These are phyloP conservation scores for Peribolospora baueri DNA, from an alignment of 768 basidiomycete genomes.

Conservation along the genomic window DNA sequence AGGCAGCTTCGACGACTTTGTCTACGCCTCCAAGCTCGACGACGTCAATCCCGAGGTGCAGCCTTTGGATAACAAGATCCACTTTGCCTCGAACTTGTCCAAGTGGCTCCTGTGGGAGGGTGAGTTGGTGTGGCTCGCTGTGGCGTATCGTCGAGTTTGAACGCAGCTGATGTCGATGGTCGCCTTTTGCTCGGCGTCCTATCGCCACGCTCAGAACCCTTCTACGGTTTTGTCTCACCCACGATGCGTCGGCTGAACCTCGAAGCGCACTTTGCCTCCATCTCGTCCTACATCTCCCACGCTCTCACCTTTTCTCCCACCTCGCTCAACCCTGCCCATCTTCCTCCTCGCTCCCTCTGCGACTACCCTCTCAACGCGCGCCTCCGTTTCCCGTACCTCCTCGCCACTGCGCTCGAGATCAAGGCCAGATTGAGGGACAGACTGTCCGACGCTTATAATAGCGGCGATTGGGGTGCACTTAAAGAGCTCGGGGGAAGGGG, in stretches of 20 bases:
- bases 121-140: not conserved
- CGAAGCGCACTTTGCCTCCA: conserved; percentile 9
- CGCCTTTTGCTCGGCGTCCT: not conserved
- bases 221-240: conserved; percentile 11
- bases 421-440: conserved; percentile 11
- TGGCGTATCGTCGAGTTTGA: not conserved
- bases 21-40: conserved; percentile 12
- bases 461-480: conserved; percentile 6
- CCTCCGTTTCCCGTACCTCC: conserved; percentile 7
- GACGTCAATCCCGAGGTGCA: conserved; percentile 12
- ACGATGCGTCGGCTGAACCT: conserved; percentile 12
- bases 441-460: conserved; percentile 6
- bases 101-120: conserved; percentile 14
- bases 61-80: conserved; percentile 6
- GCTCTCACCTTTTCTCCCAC: conserved; percentile 7
- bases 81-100: conserved; percentile 10
- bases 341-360: conserved; percentile 7
- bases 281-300: conserved; percentile 9
- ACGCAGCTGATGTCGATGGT: not conserved
- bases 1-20: conserved; percentile 10
- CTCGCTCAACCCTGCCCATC: conserved; percentile 4
- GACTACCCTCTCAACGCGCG: conserved; percentile 9
- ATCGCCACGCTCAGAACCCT: conserved; percentile 7
- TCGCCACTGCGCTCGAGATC: conserved; percentile 10
- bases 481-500: conserved; percentile 4